phyloP scores from a whole-genome alignment of 192 early-diverging fungal genomes.

The Coemansia umbellata region DNA sequence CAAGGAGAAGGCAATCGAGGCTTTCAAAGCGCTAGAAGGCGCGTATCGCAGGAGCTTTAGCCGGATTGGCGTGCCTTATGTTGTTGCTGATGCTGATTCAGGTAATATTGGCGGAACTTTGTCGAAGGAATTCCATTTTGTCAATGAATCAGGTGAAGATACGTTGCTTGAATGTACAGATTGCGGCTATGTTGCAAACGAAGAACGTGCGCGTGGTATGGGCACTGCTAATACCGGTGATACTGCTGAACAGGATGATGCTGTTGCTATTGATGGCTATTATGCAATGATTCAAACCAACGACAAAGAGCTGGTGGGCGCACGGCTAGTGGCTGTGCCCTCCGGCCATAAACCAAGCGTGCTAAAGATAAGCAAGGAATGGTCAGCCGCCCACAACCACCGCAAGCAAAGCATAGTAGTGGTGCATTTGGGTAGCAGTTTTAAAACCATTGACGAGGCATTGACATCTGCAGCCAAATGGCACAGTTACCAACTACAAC shows the following conservation, averaged over 20 bases:
- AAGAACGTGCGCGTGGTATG: constrained; percentile 65
- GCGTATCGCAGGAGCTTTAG: constrained; percentile 77
- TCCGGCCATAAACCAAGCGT: constrained; percentile 16
- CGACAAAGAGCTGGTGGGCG: neutral
- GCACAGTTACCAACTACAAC: no score
- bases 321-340: constrained; percentile 11
- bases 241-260: neutral
- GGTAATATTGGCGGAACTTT: constrained; percentile 86
- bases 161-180: constrained; percentile 61
- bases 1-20: constrained; percentile 60
- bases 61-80: constrained; percentile 74
- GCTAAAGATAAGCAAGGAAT: constrained; percentile 29
- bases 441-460: neutral
- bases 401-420: constrained; percentile 9
- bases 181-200: constrained; percentile 86
- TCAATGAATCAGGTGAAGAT: constrained; percentile 78
- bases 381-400: constrained; percentile 6
- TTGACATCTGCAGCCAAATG: neutral
- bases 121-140: constrained; percentile 89
- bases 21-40: constrained; percentile 68
- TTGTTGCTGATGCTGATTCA: constrained; percentile 85
- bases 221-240: no score
- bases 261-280: neutral
- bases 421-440: neutral
- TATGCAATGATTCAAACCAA: neutral